Percentiles rank a stretch among this genome's conserved stretches.
These are phyloP conservation scores for Dicorynia guianensis DNA, from an alignment of 306 rosid genomes.

Conservation along the genomic window DNA sequence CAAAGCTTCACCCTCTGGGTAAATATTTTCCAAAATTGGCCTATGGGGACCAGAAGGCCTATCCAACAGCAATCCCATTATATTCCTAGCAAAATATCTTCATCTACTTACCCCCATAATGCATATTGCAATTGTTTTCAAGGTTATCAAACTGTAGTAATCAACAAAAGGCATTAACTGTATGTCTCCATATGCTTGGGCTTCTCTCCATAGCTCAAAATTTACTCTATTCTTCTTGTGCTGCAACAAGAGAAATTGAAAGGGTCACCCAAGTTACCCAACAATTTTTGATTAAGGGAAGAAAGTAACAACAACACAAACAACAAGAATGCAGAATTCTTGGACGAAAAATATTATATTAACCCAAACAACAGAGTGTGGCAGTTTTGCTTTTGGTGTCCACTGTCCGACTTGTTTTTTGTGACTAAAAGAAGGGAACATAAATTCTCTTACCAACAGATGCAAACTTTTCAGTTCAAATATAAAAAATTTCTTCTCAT, in stretches of 20 bases:
- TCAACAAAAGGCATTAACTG: slow-evolving; percentile 95
- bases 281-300: slow-evolving; percentile 1
- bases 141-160: slow-evolving; percentile 84
- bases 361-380: too few relatives aligned
- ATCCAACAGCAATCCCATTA: slow-evolving; percentile 28
- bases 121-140: slow-evolving; percentile 91
- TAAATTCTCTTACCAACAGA: slow-evolving; percentile 11
- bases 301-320: slow-evolving; percentile 2
- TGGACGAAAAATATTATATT: too few relatives aligned
- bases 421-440: not conserved
- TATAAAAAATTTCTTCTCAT: slow-evolving; percentile 23
- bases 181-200: slow-evolving; percentile 88
- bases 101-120: slow-evolving; percentile 74
- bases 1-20: too few relatives aligned
- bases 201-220: slow-evolving; percentile 87
- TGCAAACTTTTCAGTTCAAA: slow-evolving; percentile 17
- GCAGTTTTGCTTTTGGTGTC: slow-evolving; percentile 11
- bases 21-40: too few relatives aligned
- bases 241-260: slow-evolving; percentile 56
- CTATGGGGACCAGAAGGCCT: too few relatives aligned
- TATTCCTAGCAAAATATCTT: slow-evolving; percentile 21
- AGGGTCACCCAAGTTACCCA: slow-evolving; percentile 34
- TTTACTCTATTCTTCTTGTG: slow-evolving; percentile 83
- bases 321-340: slow-evolving; percentile 24
- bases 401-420: not conserved